These are phyloP conservation scores for Ceriops zippeliana DNA, from an alignment of 345 rosid species.

Conservation along the genomic window DNA sequence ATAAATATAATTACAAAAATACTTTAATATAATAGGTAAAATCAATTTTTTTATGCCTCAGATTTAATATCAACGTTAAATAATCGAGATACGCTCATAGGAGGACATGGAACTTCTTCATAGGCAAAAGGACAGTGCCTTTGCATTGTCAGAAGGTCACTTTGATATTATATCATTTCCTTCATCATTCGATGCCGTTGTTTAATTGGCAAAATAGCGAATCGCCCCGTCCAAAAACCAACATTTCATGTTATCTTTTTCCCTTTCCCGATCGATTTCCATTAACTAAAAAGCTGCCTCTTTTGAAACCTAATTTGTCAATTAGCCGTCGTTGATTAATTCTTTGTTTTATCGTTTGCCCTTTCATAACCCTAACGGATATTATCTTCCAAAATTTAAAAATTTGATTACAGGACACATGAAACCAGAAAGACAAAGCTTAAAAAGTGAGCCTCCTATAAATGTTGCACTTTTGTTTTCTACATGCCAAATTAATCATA, in stretches of 20 bases:
- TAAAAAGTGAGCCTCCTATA: too few relatives aligned
- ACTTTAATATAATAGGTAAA: too few relatives aligned
- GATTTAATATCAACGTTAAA: too few relatives aligned
- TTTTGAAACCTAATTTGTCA: constrained; percentile 8
- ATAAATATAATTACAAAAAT: too few relatives aligned
- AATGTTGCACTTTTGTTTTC: too few relatives aligned
- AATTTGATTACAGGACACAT: background rate
- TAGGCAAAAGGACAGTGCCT: background rate
- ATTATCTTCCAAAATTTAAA: background rate
- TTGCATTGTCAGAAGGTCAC: too few relatives aligned
- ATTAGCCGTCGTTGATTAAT: background rate
- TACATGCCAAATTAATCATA: too few relatives aligned
- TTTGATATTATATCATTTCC: background rate
- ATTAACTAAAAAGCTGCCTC: constrained; percentile 6
- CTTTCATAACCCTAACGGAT: constrained; percentile 7
- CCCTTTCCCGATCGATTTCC: constrained; percentile 10
- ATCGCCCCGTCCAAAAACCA: background rate
- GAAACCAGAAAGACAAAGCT: background rate
- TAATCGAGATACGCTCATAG: too few relatives aligned
- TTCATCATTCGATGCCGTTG: background rate
- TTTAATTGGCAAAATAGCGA: background rate
- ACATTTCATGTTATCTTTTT: constrained; percentile 4
- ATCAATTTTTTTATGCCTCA: too few relatives aligned
- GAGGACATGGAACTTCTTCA: background rate
- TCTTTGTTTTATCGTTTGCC: background rate